These are phyloP conservation scores for Conticribra weissflogii DNA, from an alignment of 108 stramenopile genomes.

Conservation along the genomic window DNA sequence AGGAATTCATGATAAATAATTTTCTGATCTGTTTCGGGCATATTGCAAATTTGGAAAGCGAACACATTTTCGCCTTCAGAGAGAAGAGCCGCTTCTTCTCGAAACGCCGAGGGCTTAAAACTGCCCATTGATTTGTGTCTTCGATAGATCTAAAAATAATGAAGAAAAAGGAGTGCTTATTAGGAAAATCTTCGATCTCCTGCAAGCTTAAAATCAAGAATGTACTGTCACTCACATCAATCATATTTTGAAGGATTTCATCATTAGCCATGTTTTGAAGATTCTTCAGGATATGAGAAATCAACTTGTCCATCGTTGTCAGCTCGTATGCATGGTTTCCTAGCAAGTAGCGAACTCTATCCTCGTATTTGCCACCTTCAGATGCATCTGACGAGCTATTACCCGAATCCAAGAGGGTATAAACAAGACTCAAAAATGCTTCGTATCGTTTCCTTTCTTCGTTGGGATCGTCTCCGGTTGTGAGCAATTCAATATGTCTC, in stretches of 20 bases:
- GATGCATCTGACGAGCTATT: slow-evolving; percentile 44
- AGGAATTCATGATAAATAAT: slow-evolving; percentile 77
- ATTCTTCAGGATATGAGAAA: slow-evolving; percentile 85
- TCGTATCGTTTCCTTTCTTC: slow-evolving; percentile 77
- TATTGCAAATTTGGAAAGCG: slow-evolving; percentile 83
- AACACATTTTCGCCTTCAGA: slow-evolving; percentile 90
- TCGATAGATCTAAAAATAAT: slow-evolving; percentile 56
- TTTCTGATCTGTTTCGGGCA: slow-evolving; percentile 64
- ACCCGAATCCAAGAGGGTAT: slow-evolving; percentile 64
- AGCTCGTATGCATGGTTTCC: slow-evolving; percentile 88
- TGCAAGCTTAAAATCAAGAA: not conserved
- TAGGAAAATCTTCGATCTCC: not conserved
- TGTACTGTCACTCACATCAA: slow-evolving; percentile 38
- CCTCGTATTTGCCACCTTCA: slow-evolving; percentile 81
- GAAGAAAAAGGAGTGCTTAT: not conserved
- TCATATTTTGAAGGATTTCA: slow-evolving; percentile 82
- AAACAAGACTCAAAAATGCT: slow-evolving; percentile 75
- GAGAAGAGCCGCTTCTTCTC: slow-evolving; percentile 80
- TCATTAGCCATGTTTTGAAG: slow-evolving; percentile 83
- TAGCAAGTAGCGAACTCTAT: slow-evolving; percentile 77
- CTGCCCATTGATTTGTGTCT: slow-evolving; percentile 67
- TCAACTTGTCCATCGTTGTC: slow-evolving; percentile 90
- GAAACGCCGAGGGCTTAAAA: slow-evolving; percentile 88
- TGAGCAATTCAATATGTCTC: slow-evolving; percentile 77
- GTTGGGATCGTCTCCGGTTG: slow-evolving; percentile 42